Evolutionary conservation across 495 filamentous ascomycete genomes (phyloP).

Genomic region (Niebla homalea): DNA sequence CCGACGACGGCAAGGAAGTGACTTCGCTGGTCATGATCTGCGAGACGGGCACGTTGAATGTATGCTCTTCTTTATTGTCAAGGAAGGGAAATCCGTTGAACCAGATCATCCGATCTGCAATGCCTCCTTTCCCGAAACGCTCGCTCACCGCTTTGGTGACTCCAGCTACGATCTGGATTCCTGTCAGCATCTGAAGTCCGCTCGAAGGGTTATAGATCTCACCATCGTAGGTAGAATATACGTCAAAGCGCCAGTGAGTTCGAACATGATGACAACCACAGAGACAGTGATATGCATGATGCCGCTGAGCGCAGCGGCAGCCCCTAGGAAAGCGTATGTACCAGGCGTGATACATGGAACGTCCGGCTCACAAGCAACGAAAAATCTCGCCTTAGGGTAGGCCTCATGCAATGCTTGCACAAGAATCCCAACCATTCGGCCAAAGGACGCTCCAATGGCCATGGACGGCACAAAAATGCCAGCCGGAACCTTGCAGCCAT

Average conservation of each 20-base stretch:
- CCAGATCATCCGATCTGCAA: conserved; percentile 98
- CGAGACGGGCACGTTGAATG: conserved; percentile 90
- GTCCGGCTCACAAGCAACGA: conserved; percentile 76
- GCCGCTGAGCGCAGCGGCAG: conserved; percentile 86
- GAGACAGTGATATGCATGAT: conserved; percentile 98
- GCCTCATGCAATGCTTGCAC: conserved; percentile 82
- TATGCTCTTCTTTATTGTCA: conserved; percentile 96
- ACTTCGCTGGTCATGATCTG: conserved; percentile 80
- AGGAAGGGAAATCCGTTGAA: conserved; percentile 97
- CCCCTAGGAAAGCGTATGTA: conserved; percentile 90
- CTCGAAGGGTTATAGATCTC: conserved; percentile 12
- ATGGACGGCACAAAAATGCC: conserved; percentile 97
- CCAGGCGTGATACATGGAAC: conserved; percentile 95
- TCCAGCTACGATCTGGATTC: conserved; percentile 69
- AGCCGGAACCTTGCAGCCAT: conserved; percentile 94
- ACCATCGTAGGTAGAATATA: conserved; percentile 96
- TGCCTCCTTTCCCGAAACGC: conserved; percentile 86
- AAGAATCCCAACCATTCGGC: conserved; percentile 83
- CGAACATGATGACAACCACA: conserved; percentile 97
- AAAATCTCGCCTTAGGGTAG: conserved; percentile 69
- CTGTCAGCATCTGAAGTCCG: conserved; percentile 7
- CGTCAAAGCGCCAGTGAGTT: conserved; percentile 84
- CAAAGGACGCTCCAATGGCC: conserved; percentile 92
- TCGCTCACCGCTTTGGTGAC: conserved; percentile 91
- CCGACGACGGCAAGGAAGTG: conserved; percentile 57